Evolutionary conservation across 1,139 yeast species (phyloP).

Genomic region (Spathaspora sp.): DNA sequence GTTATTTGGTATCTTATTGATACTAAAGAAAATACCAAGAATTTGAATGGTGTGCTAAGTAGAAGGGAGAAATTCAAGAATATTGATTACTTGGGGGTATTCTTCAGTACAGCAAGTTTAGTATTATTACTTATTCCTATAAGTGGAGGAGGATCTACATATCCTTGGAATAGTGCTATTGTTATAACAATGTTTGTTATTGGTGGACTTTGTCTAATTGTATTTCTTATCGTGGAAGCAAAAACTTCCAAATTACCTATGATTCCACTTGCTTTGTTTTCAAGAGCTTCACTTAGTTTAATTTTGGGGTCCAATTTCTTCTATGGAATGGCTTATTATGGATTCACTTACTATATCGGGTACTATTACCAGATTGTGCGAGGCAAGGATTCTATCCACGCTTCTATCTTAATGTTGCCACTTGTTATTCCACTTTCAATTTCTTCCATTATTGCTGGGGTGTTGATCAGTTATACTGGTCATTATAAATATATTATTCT

Average conservation of each 20-base stretch:
- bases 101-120: conserved; percentile 44
- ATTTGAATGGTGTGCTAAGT: conserved; percentile 23
- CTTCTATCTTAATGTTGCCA: conserved; percentile 39
- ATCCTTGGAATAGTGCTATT: conserved; percentile 47
- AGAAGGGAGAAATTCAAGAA: conserved; percentile 33
- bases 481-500: conserved; percentile 41
- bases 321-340: conserved; percentile 49
- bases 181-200: conserved; percentile 45
- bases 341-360: conserved; percentile 46
- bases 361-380: conserved; percentile 50
- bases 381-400: conserved; percentile 30
- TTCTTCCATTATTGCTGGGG: conserved; percentile 38
- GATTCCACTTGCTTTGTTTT: conserved; percentile 50
- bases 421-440: conserved; percentile 37
- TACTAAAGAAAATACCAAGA: conserved; percentile 17
- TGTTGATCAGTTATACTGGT: conserved; percentile 39
- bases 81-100: conserved; percentile 52
- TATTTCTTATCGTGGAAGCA: conserved; percentile 44
- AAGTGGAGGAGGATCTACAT: conserved; percentile 55
- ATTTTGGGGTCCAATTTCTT: conserved; percentile 42
- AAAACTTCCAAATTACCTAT: conserved; percentile 49
- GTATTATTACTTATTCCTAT: conserved; percentile 47
- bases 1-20: conserved; percentile 27
- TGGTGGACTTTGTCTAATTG: conserved; percentile 39
- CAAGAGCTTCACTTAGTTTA: conserved; percentile 32